A percentile compares a stretch with the other conserved stretches of the same genome.
These are phyloP conservation scores for Scheffersomyces amazonensis DNA, from an alignment of 805 yeast species.

Conservation along the genomic window DNA sequence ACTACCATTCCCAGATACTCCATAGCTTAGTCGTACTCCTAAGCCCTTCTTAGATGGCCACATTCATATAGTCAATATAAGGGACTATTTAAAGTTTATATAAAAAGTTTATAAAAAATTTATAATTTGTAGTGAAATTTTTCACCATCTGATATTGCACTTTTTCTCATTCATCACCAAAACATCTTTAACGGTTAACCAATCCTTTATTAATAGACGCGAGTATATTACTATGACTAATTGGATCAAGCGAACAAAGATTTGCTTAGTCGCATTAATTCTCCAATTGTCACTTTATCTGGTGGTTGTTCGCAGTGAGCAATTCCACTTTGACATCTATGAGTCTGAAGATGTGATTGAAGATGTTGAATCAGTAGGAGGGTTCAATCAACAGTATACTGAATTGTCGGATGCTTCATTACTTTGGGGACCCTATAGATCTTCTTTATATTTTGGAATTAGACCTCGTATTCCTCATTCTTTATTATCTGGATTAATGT, in stretches of 20 bases:
- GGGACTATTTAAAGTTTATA: too few relatives aligned
- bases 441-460: constrained; percentile 82
- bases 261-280: too few relatives aligned
- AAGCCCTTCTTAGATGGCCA: constrained; percentile 40
- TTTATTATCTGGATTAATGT: constrained; percentile 76
- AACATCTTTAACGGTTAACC: too few relatives aligned
- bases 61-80: constrained; percentile 14
- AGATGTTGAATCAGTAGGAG: constrained; percentile 3
- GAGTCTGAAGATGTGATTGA: constrained; percentile 21
- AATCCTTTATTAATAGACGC: too few relatives aligned
- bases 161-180: too few relatives aligned
- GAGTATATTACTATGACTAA: too few relatives aligned
- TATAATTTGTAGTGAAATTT: too few relatives aligned
- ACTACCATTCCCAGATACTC: constrained; percentile 38
- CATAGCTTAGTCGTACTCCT: constrained; percentile 42
- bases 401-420: constrained; percentile 22
- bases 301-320: constrained; percentile 7
- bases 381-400: constrained; percentile 14
- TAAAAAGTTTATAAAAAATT: too few relatives aligned
- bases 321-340: constrained; percentile 19
- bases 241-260: too few relatives aligned
- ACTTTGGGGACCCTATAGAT: constrained; percentile 90
- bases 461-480: constrained; percentile 79
- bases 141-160: too few relatives aligned
- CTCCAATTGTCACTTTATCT: background rate